Conservation (phyloP, 306 rosid genomes). For the Trifolium dubium region DNA sequence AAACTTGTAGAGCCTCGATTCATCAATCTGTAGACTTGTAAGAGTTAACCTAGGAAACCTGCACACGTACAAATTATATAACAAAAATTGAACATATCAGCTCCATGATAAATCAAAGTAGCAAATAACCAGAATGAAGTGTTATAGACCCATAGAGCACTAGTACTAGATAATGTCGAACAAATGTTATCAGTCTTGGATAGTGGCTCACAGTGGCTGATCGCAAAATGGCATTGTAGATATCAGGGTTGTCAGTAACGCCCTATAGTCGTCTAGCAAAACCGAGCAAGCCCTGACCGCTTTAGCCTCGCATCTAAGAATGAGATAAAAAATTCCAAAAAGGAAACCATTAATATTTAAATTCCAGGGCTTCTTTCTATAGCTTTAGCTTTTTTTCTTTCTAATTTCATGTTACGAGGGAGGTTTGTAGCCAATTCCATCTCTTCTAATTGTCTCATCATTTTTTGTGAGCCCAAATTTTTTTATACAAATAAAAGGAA, state of each 20-base stretch:
- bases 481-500: background rate
- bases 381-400: background rate
- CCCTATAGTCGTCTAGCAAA: too few species aligned
- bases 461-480: background rate
- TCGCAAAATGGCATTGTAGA: background rate
- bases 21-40: background rate
- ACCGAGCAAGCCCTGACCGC: background rate
- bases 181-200: background rate
- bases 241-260: background rate
- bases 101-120: background rate
- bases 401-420: background rate
- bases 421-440: background rate
- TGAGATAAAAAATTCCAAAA: background rate
- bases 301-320: background rate
- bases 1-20: background rate
- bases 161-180: background rate
- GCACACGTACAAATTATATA: background rate
- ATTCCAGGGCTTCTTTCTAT: background rate
- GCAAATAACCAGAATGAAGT: slow-evolving; percentile 1
- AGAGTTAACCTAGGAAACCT: background rate
- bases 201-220: background rate
- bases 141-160: background rate
- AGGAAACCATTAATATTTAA: background rate
- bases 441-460: background rate
- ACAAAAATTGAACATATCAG: background rate